phyloP scores from a whole-genome alignment of 1,284 basidiomycete genomes.

The Phaffia rhodozyma region DNA sequence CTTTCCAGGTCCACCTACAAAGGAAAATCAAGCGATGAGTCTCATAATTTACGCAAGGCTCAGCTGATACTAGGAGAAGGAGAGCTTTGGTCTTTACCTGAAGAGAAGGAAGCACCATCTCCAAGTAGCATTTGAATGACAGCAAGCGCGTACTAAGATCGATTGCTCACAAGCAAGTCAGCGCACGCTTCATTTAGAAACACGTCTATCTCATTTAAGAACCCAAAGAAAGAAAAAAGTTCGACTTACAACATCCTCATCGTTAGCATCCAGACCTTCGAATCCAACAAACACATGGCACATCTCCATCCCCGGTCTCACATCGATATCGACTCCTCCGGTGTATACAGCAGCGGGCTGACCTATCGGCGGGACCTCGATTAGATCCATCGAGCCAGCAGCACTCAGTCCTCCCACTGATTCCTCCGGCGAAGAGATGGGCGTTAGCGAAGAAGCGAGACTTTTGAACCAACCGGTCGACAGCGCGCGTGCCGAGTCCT shows the following conservation, averaged over 20 bases:
- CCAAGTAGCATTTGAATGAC: constrained; percentile 92
- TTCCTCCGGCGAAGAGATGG: not conserved
- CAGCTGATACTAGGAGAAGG: not conserved
- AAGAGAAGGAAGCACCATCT: constrained; percentile 90
- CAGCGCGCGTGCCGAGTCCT: not conserved
- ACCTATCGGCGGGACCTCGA: not conserved
- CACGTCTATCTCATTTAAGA: not conserved
- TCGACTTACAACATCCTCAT: constrained; percentile 60
- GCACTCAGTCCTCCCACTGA: not conserved
- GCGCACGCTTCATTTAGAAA: not conserved
- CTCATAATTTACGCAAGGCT: not conserved
- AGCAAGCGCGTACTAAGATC: constrained; percentile 63
- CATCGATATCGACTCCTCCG: constrained; percentile 67
- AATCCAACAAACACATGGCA: constrained; percentile 88
- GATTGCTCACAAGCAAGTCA: not conserved
- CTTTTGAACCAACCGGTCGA: not conserved
- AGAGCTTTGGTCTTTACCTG: constrained; percentile 42
- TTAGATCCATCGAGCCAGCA: not conserved
- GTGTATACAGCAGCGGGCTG: constrained; percentile 55
- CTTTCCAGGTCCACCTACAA: constrained; percentile 80
- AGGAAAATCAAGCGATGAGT: constrained; percentile 21
- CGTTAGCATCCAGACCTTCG: constrained; percentile 83
- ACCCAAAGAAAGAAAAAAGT: not conserved
- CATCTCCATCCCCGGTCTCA: constrained; percentile 58
- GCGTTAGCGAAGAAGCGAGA: not conserved